Evolutionary conservation across 148 eudicot genomes (phyloP).

Genomic region (Rhododendron vialii): DNA sequence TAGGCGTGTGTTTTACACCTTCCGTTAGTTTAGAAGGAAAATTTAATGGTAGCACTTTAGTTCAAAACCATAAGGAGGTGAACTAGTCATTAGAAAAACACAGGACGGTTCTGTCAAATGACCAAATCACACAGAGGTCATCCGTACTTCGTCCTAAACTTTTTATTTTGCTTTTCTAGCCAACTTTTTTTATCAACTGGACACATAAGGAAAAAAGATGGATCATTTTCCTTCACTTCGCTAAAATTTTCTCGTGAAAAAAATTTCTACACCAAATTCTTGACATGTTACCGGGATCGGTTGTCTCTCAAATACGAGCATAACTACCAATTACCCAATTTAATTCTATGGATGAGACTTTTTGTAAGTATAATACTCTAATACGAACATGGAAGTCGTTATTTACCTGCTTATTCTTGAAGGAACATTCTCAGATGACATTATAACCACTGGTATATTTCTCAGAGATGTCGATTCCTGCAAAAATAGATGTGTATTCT

Average conservation of each 20-base stretch:
- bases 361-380: neutral
- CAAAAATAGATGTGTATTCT: slow-evolving; percentile 8
- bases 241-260: neutral
- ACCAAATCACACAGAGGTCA: too few species aligned
- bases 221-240: neutral
- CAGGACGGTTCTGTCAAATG: too few species aligned
- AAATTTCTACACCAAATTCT: neutral
- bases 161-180: neutral
- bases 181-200: neutral
- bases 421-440: slow-evolving; percentile 97
- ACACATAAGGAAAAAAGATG: neutral
- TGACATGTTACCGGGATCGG: neutral
- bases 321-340: neutral
- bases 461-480: slow-evolving; percentile 83
- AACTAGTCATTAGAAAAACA: too few species aligned
- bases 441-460: slow-evolving; percentile 90
- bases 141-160: too few species aligned
- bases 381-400: neutral
- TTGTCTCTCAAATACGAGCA: neutral
- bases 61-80: too few species aligned
- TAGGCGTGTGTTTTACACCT: too few species aligned
- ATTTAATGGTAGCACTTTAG: too few species aligned
- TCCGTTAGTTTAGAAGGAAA: too few species aligned
- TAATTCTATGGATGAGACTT: neutral
- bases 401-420: slow-evolving; percentile 85